These are phyloP conservation scores for Rhododendron simsii DNA, from an alignment of 148 eudicot genomes.

Conservation along the genomic window DNA sequence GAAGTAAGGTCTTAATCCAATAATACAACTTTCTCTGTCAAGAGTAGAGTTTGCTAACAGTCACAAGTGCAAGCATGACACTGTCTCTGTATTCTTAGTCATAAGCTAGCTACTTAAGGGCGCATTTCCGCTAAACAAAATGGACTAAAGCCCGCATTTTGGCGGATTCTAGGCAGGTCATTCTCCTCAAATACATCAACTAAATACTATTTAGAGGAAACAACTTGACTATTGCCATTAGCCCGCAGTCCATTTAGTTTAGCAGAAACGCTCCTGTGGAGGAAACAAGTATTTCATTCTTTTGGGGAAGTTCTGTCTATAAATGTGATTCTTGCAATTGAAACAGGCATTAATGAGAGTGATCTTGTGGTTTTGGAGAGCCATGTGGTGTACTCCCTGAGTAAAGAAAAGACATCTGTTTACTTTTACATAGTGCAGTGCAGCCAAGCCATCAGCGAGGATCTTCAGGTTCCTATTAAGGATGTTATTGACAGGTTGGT, in stretches of 20 bases:
- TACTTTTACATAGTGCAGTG: constrained; percentile 64
- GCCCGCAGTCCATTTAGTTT: neutral
- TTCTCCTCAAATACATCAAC: neutral
- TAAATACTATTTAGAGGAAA: neutral
- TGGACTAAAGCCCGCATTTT: neutral
- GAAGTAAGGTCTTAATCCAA: neutral
- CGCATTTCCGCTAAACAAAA: neutral
- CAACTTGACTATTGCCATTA: neutral
- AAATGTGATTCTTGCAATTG: constrained; percentile 14
- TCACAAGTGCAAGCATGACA: neutral
- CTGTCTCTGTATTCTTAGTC: neutral
- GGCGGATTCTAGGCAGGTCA: neutral
- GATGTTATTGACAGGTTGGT: constrained; percentile 65
- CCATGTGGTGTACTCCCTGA: constrained; percentile 65
- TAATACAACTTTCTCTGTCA: neutral
- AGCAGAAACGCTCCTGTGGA: neutral
- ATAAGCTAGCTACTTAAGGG: neutral
- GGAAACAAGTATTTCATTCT: neutral
- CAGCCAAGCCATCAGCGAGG: constrained; percentile 27
- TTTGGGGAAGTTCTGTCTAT: neutral
- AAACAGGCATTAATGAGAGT: constrained; percentile 45
- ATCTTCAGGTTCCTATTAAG: constrained; percentile 39
- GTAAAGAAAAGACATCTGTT: constrained; percentile 61
- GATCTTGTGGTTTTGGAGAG: constrained; percentile 55
- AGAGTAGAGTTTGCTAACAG: neutral